These are phyloP conservation scores for Tylopilus rubrobrunneus DNA, from an alignment of 768 basidiomycete species.

Conservation along the genomic window DNA sequence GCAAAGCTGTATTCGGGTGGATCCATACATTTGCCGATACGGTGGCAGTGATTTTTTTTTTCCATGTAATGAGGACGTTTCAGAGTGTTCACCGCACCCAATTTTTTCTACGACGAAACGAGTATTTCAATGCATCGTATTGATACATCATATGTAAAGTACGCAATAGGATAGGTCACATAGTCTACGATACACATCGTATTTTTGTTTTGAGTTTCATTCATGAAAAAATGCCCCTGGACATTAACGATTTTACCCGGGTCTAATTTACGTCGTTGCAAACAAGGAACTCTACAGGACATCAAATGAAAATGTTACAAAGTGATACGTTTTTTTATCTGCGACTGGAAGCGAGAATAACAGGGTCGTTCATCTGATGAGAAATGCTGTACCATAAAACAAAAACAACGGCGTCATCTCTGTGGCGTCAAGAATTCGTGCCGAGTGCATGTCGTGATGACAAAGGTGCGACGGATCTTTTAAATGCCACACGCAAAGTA, in stretches of 20 bases:
- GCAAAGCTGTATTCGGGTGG: constrained; percentile 20
- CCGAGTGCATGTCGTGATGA: constrained; percentile 1
- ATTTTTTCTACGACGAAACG: neutral
- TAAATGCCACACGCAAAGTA: constrained; percentile 8
- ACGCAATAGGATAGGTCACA: constrained; percentile 10
- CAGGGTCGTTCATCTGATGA: constrained; percentile 16
- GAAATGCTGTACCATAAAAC: constrained; percentile 9
- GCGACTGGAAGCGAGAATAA: neutral
- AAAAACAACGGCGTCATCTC: neutral
- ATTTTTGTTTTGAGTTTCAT: constrained; percentile 18
- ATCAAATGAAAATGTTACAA: constrained; percentile 9
- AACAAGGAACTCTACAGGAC: constrained; percentile 8
- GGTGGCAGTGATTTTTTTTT: constrained; percentile 21
- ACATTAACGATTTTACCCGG: neutral
- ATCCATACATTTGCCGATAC: constrained; percentile 14
- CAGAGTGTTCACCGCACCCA: neutral
- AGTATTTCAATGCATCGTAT: constrained; percentile 22
- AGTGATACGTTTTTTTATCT: neutral
- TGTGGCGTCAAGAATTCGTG: constrained; percentile 2
- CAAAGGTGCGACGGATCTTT: constrained; percentile 2
- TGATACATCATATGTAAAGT: constrained; percentile 25
- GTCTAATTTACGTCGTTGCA: constrained; percentile 1
- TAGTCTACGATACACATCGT: constrained; percentile 18
- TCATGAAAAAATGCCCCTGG: neutral
- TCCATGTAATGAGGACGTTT: neutral